Percentiles rank a stretch among this genome's conserved stretches.
Evolutionary conservation across 2,329 filamentous ascomycete genomes (phyloP).

Genomic region (Domatiomyces catenatus): DNA sequence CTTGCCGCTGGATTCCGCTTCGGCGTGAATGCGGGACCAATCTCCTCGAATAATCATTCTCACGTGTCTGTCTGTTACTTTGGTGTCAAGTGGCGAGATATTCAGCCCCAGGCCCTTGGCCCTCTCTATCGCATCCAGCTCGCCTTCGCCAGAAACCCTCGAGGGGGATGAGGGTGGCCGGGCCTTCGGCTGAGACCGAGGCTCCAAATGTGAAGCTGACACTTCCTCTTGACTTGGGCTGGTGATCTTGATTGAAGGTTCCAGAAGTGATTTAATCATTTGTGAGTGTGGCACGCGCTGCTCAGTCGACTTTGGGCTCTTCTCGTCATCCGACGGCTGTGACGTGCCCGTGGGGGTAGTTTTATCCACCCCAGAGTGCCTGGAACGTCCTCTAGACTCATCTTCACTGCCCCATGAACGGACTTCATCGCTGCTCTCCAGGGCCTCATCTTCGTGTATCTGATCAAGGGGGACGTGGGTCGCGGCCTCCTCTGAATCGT

Average conservation of each 20-base stretch:
- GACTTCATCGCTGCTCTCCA: constrained; percentile 23
- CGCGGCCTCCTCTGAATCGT: constrained; percentile 32
- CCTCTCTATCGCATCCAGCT: constrained; percentile 44
- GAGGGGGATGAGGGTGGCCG: constrained; percentile 1
- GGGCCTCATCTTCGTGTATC: constrained; percentile 51
- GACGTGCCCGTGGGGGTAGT: neutral
- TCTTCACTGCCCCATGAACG: constrained; percentile 50
- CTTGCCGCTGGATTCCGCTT: constrained; percentile 63
- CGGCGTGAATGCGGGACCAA: constrained; percentile 47
- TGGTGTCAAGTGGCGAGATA: constrained; percentile 60
- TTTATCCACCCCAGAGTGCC: neutral
- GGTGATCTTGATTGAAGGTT: constrained; percentile 19
- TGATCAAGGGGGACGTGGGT: constrained; percentile 44
- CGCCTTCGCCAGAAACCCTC: constrained; percentile 22
- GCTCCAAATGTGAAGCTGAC: constrained; percentile 12
- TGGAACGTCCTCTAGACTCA: constrained; percentile 22
- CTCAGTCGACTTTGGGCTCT: constrained; percentile 4
- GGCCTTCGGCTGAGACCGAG: neutral
- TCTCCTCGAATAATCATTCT: constrained; percentile 84
- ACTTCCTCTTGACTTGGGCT: constrained; percentile 8
- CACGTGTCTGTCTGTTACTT: constrained; percentile 65
- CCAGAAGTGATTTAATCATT: constrained; percentile 15
- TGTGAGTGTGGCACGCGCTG: constrained; percentile 3
- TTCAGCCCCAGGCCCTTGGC: constrained; percentile 73
- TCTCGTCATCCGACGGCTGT: constrained; percentile 4